These are phyloP conservation scores for Rhododendron vialii DNA, from an alignment of 148 eudicot genomes.

Conservation along the genomic window DNA sequence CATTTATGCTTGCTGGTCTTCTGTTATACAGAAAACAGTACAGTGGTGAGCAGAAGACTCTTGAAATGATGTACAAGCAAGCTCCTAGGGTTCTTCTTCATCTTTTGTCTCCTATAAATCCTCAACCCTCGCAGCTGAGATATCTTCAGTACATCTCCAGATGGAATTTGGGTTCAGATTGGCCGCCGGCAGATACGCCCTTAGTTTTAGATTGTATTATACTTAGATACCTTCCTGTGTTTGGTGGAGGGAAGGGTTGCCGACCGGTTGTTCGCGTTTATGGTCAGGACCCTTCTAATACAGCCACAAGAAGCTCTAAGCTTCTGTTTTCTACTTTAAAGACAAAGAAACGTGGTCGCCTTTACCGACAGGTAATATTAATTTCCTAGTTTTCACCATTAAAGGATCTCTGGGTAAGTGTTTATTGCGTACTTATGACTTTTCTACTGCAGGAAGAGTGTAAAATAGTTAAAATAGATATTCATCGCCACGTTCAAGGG, in stretches of 20 bases:
- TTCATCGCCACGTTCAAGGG: constrained; percentile 66
- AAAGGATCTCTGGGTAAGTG: neutral
- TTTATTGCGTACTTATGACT: constrained; percentile 15
- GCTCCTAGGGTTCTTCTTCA: constrained; percentile 70
- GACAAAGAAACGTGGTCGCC: constrained; percentile 39
- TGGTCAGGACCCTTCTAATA: constrained; percentile 58
- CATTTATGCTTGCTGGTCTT: constrained; percentile 82
- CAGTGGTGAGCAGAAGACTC: constrained; percentile 68
- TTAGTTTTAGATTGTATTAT: constrained; percentile 52
- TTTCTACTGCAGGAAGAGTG: constrained; percentile 62
- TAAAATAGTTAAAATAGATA: constrained; percentile 60
- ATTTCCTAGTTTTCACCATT: neutral
- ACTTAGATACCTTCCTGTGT: constrained; percentile 49
- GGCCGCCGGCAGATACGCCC: constrained; percentile 59
- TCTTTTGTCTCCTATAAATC: constrained; percentile 55
- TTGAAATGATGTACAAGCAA: constrained; percentile 76
- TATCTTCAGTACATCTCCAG: constrained; percentile 70
- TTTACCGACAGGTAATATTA: constrained; percentile 50
- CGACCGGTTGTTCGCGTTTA: constrained; percentile 60
- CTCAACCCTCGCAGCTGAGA: constrained; percentile 68
- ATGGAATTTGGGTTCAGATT: constrained; percentile 50
- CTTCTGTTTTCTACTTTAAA: constrained; percentile 56
- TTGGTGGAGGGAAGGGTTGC: constrained; percentile 55
- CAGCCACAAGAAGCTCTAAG: constrained; percentile 52
- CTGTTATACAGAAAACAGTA: constrained; percentile 63